phyloP scores from a whole-genome alignment of 2,329 filamentous ascomycete genomes.

The Hypoxylon sp. region DNA sequence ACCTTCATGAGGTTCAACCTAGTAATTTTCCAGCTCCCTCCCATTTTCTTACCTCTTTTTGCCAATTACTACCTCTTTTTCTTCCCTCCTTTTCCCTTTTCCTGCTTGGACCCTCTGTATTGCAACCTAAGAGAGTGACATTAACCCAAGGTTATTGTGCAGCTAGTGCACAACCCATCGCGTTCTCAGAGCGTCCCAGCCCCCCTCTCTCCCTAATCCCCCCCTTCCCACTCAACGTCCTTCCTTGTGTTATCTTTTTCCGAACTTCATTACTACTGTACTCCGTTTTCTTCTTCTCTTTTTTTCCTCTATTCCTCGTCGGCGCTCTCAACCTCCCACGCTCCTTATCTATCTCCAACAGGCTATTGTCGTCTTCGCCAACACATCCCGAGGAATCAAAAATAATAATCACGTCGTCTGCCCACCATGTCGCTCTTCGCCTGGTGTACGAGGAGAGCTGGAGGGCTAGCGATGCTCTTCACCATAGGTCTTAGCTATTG shows the following conservation, averaged over 20 bases:
- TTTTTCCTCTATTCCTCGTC: conserved; percentile 32
- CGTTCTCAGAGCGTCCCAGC: conserved; percentile 36
- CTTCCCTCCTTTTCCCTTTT: conserved; percentile 22
- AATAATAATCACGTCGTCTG: conserved; percentile 32
- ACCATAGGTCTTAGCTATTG: conserved; percentile 61
- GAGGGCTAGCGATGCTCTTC: conserved; percentile 63
- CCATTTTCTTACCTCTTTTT: conserved; percentile 32
- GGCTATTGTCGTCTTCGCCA: conserved; percentile 33
- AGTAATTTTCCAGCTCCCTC: conserved; percentile 38
- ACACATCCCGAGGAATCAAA: conserved; percentile 36
- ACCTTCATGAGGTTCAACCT: conserved; percentile 41
- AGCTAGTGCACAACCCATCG: conserved; percentile 36
- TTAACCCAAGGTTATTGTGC: conserved; percentile 30
- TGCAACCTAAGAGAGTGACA: conserved; percentile 35
- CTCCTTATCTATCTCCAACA: conserved; percentile 24
- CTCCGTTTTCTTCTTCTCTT: conserved; percentile 33
- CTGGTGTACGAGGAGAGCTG: conserved; percentile 63
- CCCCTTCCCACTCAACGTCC: conserved; percentile 39
- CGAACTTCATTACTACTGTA: conserved; percentile 33
- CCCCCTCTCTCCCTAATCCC: conserved; percentile 37
- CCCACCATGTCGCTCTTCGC: conserved; percentile 60
- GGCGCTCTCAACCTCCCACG: conserved; percentile 22
- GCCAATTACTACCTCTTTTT: conserved; percentile 33
- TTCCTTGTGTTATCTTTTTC: conserved; percentile 42
- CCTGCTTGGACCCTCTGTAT: conserved; percentile 21